Evolutionary conservation across 441 rosid species (phyloP), one percentile per base, ranked within the genome.

Genomic region (Rhodomyrtus psidioides): DNA sequence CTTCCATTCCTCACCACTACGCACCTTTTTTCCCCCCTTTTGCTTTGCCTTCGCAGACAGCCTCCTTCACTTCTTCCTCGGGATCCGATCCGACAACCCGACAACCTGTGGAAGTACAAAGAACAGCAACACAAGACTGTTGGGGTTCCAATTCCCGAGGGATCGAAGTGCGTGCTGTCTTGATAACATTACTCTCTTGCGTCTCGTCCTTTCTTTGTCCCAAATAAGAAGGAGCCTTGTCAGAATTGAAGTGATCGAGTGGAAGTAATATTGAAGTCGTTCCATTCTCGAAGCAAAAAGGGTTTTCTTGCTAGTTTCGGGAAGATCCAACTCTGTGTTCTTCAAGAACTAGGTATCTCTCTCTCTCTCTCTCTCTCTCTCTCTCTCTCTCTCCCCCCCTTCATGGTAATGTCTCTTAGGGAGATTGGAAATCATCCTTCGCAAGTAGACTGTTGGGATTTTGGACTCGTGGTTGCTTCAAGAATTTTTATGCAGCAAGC

Each of bases 41-140:
- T 84, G 55, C 13, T 56, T 74, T 49, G 82, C 6, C 46, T 54
- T 70, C 46, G n/a, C 79, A 70, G 49, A 13, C 49, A 70, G 79
- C 51, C 59, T 83, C n/a, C 15, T 74, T 59, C 46, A 17, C 76
- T 76, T 39, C 60, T 70, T 89, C 89, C 92, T 90, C 26, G 93
- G 92, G 95, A 92, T 92, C 91, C 70, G 91, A 89, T 87, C 94
- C 92, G 87, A 90, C 91, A 88, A 44, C 84, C 60, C 55, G 87
- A 87, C 87, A 82, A 46, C 26, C 51, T 84, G 28, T 39, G 84
- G 53, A 30, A 83, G 84, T 30, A 6, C 81, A 23, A 51, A 76
- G 58, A 85, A 58, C 76, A 28, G 44, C 30, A 74, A 54, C 30
- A 74, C 82, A 84, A 85, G 84, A 27, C 58, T 81, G 54, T 14